phyloP scores from a whole-genome alignment of 805 yeast genomes.

The Hanseniaspora taiwanica region DNA sequence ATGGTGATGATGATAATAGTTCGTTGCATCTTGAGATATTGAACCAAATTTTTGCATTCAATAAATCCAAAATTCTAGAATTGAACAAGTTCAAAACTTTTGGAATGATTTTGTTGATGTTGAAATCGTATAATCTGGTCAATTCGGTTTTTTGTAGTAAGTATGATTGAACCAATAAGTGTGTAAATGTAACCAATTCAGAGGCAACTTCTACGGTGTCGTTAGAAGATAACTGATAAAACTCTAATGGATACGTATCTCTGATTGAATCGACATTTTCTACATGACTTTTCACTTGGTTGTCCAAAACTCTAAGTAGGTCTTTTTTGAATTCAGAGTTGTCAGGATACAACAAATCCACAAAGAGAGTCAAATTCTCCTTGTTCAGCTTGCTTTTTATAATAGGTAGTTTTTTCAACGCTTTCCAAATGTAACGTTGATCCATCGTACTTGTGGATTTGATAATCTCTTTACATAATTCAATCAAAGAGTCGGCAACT shows the following conservation, averaged over 20 bases:
- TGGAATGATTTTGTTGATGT: constrained; percentile 35
- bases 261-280: constrained; percentile 22
- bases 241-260: constrained; percentile 20
- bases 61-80: constrained; percentile 70
- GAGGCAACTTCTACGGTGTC: constrained; percentile 40
- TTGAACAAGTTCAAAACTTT: constrained; percentile 37
- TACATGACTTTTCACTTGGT: constrained; percentile 22
- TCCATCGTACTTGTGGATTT: constrained; percentile 66
- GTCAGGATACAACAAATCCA: constrained; percentile 42
- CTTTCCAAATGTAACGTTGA: constrained; percentile 76
- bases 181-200: constrained; percentile 69
- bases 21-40: constrained; percentile 70
- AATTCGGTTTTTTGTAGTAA: constrained; percentile 50
- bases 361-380: constrained; percentile 39
- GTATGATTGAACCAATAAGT: constrained; percentile 64
- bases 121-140: constrained; percentile 38
- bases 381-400: constrained; percentile 53
- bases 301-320: constrained; percentile 29
- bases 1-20: constrained; percentile 23
- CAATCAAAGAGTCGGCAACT: constrained; percentile 21
- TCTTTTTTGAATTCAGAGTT: constrained; percentile 30
- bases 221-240: constrained; percentile 17
- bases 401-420: constrained; percentile 67
- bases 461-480: constrained; percentile 22
- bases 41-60: constrained; percentile 88